Evolutionary conservation across 2,329 filamentous ascomycete species (phyloP).

Genomic region (Zymoseptoria ardabiliae): DNA sequence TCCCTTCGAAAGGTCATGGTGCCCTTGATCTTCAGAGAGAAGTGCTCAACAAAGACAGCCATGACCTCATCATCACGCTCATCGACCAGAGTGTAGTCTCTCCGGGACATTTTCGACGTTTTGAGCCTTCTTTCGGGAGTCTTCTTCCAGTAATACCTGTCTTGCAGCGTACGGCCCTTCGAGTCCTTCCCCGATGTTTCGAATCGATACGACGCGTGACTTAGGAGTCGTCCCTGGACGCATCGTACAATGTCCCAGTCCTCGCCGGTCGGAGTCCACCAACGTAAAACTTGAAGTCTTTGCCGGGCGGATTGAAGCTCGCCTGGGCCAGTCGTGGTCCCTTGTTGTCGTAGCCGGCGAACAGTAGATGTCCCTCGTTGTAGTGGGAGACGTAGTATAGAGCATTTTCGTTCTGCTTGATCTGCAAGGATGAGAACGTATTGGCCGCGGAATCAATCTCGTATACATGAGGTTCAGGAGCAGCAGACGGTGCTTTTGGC

Average conservation of each 20-base stretch:
- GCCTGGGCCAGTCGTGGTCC: slow-evolving; percentile 15
- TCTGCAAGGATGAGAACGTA: slow-evolving; percentile 7
- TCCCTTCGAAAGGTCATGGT: slow-evolving; percentile 3
- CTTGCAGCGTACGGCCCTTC: background rate
- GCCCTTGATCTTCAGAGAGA: slow-evolving; percentile 8
- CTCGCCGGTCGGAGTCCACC: slow-evolving; percentile 10
- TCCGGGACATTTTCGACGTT: slow-evolving; percentile 5
- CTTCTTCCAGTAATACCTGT: slow-evolving; percentile 11
- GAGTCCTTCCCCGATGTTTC: background rate
- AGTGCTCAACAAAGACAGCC: slow-evolving; percentile 14
- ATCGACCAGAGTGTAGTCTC: slow-evolving; percentile 15
- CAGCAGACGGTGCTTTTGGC: background rate
- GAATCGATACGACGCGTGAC: slow-evolving; percentile 8
- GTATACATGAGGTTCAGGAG: background rate
- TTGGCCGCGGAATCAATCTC: slow-evolving; percentile 4
- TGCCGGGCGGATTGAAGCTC: slow-evolving; percentile 5
- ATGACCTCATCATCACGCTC: slow-evolving; percentile 10
- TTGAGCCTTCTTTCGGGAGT: slow-evolving; percentile 12
- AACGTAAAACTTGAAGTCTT: slow-evolving; percentile 15
- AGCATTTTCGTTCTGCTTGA: slow-evolving; percentile 6
- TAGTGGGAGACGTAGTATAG: slow-evolving; percentile 16
- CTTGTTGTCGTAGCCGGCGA: slow-evolving; percentile 15
- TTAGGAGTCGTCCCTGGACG: slow-evolving; percentile 7
- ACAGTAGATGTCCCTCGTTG: slow-evolving; percentile 13
- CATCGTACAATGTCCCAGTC: slow-evolving; percentile 13